Conservation (phyloP, 768 basidiomycete genomes). For the Boletus tylopilopsis region DNA sequence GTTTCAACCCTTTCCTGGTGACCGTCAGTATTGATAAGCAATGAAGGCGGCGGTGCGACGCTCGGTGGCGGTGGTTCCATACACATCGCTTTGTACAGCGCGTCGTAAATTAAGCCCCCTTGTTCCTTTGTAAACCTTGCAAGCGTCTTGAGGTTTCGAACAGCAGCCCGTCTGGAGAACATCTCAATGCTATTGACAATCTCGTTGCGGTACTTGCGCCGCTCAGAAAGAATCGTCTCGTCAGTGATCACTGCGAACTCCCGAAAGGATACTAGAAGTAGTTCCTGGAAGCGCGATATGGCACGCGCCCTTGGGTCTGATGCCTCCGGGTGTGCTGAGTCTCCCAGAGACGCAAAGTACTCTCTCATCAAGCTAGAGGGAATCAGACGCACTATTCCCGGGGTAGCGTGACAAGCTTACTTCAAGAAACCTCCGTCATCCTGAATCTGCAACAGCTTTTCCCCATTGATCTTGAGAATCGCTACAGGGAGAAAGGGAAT, state of each 20-base stretch:
- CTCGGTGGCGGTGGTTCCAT: slow-evolving; percentile 63
- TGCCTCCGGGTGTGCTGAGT: slow-evolving; percentile 90
- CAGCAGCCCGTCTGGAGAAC: slow-evolving; percentile 87
- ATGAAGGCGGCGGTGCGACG: slow-evolving; percentile 43
- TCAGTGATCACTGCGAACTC: slow-evolving; percentile 97
- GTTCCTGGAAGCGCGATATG: slow-evolving; percentile 96
- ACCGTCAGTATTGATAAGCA: slow-evolving; percentile 56
- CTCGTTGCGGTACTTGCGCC: slow-evolving; percentile 80
- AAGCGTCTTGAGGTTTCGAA: slow-evolving; percentile 79
- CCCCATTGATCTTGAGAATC: slow-evolving; percentile 96
- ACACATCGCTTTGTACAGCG: slow-evolving; percentile 81
- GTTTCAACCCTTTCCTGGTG: slow-evolving; percentile 83
- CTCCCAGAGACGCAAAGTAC: slow-evolving; percentile 91
- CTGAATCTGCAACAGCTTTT: slow-evolving; percentile 85
- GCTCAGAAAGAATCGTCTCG: slow-evolving; percentile 85
- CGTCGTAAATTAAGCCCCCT: slow-evolving; percentile 88
- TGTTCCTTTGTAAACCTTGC: slow-evolving; percentile 86
- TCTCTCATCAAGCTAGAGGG: slow-evolving; percentile 79
- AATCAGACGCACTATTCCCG: background rate
- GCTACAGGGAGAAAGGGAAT: slow-evolving; percentile 46
- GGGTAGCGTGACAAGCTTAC: slow-evolving; percentile 40
- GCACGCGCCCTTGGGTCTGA: slow-evolving; percentile 85
- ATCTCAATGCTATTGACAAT: slow-evolving; percentile 91
- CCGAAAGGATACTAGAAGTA: slow-evolving; percentile 93
- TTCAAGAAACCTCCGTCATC: slow-evolving; percentile 97